Base-by-base conservation (phyloP, 2,329 filamentous ascomycete species). In the Apiospora saccharicola region DNA sequence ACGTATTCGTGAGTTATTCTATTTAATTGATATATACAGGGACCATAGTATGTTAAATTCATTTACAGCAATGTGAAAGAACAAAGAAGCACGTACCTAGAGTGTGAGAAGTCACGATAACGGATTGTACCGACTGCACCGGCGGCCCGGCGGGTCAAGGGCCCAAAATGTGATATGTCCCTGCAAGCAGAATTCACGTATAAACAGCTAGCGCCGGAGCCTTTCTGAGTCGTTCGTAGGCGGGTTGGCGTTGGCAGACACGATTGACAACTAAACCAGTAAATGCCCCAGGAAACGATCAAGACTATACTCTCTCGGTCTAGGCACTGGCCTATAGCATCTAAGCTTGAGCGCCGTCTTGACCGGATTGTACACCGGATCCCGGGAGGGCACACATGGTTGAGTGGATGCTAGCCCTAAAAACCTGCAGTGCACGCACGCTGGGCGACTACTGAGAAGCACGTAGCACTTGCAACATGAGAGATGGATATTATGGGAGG, bases 401-500 rank as follows among this genome's bases (percentile, higher is more conserved):
- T 8, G 19, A 64, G 57, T 64, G 30, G 57, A 64, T 64, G 10
- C 22, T 64, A 41, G 57, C 34, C 57, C 57, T 41, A 64, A 64
- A 24, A 64, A 13, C 30, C 34, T 64, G 53, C 37, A 41, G 37
- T 10, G 37, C 8, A 10, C 37, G 37, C 53, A n/a, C 30, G 53
- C 53, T 41, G 57, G 34, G 19, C 34, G 22, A 64, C 51, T 61
- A 57, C 26, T 14, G 34, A 34, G 57, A 64, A 64, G 57, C 57
- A 41, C 22, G 57, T n/a, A 41, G 57, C 34, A 41, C 30, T 41
- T 41, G 57, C 57, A 64, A 37, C 57, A 41, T 22, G 53, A 7
- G 26, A 37, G 37, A 61, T 64, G 57, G 34, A 64, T 41, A 64
- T 64, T 41, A 64, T 64, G 34, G n/a, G 19, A 64, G 57, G 22